A percentile compares a stretch with the other conserved stretches of the same genome.
Conservation (phyloP, 305 asterid species). For the Fraxinus albicans region DNA sequence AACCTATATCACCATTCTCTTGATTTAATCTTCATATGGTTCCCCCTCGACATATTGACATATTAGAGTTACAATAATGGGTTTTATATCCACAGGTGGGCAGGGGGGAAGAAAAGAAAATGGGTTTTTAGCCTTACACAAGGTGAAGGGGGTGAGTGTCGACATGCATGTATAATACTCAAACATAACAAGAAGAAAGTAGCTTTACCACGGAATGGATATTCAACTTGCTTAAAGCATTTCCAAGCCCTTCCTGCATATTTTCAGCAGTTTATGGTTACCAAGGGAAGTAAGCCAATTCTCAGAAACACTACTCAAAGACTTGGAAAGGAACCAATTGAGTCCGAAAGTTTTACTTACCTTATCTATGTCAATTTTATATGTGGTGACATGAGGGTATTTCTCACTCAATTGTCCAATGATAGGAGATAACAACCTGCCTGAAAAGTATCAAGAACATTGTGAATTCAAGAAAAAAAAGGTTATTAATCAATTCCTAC, state of each 20-base stretch:
- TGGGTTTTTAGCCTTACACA: not conserved
- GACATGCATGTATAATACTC: not conserved
- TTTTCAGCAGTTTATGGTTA: constrained; percentile 20
- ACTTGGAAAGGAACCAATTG: constrained; percentile 11
- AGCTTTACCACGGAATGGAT: constrained; percentile 69
- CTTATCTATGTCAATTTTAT: constrained; percentile 88
- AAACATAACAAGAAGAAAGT: not conserved
- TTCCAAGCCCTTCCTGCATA: constrained; percentile 72
- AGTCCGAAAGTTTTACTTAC: constrained; percentile 29
- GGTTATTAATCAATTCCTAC: constrained; percentile 4
- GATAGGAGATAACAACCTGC: constrained; percentile 75
- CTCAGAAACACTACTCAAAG: not conserved
- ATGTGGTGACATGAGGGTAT: constrained; percentile 86
- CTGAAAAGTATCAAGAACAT: constrained; percentile 34
- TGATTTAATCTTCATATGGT: not conserved
- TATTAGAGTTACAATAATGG: not conserved
- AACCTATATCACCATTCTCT: not conserved
- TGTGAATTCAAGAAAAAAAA: not conserved
- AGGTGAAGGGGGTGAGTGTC: not conserved
- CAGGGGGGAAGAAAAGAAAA: not conserved
- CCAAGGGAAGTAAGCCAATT: not conserved
- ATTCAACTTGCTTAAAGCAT: constrained; percentile 54
- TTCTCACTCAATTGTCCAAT: constrained; percentile 76
- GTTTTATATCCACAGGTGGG: not conserved
- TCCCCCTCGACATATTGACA: not conserved